Evolutionary conservation across 768 basidiomycete species (phyloP).

Genomic region (Termitomyces sp.): DNA sequence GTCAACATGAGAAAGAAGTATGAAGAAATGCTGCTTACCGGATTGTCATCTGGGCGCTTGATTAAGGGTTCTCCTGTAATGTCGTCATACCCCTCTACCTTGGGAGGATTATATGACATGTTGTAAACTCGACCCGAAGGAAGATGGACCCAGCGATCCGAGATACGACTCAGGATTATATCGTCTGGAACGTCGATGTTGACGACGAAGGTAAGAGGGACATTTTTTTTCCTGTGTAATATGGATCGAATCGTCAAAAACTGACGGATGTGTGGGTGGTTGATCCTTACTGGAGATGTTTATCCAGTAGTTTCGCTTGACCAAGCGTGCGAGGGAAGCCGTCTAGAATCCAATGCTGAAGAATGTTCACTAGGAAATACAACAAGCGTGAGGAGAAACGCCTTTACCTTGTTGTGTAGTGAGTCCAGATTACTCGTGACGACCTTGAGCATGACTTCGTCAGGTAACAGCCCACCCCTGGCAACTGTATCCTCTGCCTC

Average conservation of each 20-base stretch:
- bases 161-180: slow-evolving; percentile 79
- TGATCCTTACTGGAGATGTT: slow-evolving; percentile 55
- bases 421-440: slow-evolving; percentile 66
- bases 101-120: slow-evolving; percentile 80
- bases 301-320: slow-evolving; percentile 78
- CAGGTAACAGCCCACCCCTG: slow-evolving; percentile 68
- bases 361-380: background rate
- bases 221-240: slow-evolving; percentile 45
- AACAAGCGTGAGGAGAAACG: background rate
- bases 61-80: slow-evolving; percentile 81
- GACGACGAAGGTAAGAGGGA: slow-evolving; percentile 73
- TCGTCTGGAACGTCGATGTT: slow-evolving; percentile 88
- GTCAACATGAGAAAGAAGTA: background rate
- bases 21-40: slow-evolving; percentile 40
- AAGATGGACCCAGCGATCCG: slow-evolving; percentile 85
- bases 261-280: background rate
- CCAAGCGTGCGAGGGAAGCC: slow-evolving; percentile 87
- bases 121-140: slow-evolving; percentile 91
- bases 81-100: slow-evolving; percentile 76
- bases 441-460: slow-evolving; percentile 74
- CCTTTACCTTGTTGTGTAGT: slow-evolving; percentile 56
- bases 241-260: background rate
- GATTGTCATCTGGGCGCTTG: slow-evolving; percentile 87
- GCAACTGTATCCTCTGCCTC: slow-evolving; percentile 78
- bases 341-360: slow-evolving; percentile 86